These are phyloP conservation scores for Nicotiana noctiflora DNA, from an alignment of 257 asterid genomes.

Conservation along the genomic window DNA sequence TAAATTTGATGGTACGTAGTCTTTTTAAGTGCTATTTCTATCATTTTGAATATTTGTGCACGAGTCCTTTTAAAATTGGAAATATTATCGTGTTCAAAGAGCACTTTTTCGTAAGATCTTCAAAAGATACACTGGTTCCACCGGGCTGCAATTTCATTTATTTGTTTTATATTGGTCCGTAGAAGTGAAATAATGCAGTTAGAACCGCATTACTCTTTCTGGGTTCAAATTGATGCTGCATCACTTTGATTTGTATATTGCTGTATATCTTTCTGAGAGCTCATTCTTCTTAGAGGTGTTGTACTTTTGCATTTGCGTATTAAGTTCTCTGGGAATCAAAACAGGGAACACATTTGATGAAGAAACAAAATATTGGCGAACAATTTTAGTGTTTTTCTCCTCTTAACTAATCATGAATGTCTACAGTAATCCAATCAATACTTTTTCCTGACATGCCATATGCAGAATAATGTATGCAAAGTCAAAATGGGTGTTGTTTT, in stretches of 20 bases:
- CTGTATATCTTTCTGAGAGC: background rate
- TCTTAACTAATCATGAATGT: background rate
- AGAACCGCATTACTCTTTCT: background rate
- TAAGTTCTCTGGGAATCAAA: background rate
- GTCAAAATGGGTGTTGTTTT: background rate
- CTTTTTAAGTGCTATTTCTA: background rate
- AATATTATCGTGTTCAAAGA: background rate
- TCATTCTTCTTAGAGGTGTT: background rate
- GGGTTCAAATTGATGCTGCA: background rate
- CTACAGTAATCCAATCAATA: background rate
- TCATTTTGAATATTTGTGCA: background rate
- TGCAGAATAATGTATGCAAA: background rate
- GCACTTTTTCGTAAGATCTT: background rate
- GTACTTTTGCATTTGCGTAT: background rate
- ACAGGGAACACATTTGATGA: background rate
- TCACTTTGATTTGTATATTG: background rate
- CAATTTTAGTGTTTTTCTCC: background rate
- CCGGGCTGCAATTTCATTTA: background rate
- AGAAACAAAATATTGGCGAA: background rate
- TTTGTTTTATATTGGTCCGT: background rate
- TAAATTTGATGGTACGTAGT: slow-evolving; percentile 68
- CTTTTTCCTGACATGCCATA: background rate
- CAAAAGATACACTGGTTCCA: background rate
- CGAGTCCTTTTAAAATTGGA: background rate
- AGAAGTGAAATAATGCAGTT: background rate